Percentiles rank a stretch among this genome's conserved stretches.
These are phyloP conservation scores for Hymenoscyphus fraxineus DNA, from an alignment of 2,329 filamentous ascomycete genomes.

Conservation along the genomic window DNA sequence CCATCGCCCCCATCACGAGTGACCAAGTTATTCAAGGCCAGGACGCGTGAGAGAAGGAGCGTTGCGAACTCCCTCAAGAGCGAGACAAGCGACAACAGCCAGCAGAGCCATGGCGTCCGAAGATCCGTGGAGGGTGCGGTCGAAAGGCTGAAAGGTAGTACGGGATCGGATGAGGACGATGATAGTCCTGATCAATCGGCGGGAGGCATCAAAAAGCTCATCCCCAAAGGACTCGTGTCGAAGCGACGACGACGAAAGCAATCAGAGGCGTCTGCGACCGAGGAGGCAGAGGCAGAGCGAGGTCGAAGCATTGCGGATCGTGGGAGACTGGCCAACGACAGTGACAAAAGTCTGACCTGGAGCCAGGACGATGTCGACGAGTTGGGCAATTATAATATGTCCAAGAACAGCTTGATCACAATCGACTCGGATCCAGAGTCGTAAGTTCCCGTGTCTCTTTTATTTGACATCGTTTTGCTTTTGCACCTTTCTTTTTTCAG, in stretches of 20 bases:
- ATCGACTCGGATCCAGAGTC: slow-evolving; percentile 35
- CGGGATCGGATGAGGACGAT: slow-evolving; percentile 21
- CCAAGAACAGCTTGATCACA: slow-evolving; percentile 30
- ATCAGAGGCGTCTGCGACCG: slow-evolving; percentile 38
- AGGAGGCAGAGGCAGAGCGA: slow-evolving; percentile 34
- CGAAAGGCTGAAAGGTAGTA: slow-evolving; percentile 26
- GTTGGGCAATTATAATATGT: slow-evolving; percentile 8
- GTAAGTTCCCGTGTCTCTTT: slow-evolving; percentile 28
- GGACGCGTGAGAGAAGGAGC: slow-evolving; percentile 22
- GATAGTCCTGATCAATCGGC: slow-evolving; percentile 8
- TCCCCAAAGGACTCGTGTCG: slow-evolving; percentile 47
- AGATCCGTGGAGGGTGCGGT: slow-evolving; percentile 25
- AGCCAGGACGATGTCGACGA: background rate
- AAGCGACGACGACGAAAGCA: slow-evolving; percentile 46
- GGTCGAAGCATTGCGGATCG: slow-evolving; percentile 34
- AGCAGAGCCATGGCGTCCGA: slow-evolving; percentile 18
- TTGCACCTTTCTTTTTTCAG: background rate
- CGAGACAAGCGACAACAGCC: slow-evolving; percentile 21
- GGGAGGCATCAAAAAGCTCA: slow-evolving; percentile 47
- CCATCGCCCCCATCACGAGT: slow-evolving; percentile 25
- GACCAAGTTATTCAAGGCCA: slow-evolving; percentile 27
- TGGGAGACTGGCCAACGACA: slow-evolving; percentile 32
- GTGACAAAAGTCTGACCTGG: background rate
- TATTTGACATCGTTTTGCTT: background rate
- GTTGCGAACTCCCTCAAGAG: slow-evolving; percentile 29